Percentiles rank a stretch among this genome's conserved stretches.
These are phyloP conservation scores for Acer yangbiense DNA, from an alignment of 345 rosid genomes.

Conservation along the genomic window DNA sequence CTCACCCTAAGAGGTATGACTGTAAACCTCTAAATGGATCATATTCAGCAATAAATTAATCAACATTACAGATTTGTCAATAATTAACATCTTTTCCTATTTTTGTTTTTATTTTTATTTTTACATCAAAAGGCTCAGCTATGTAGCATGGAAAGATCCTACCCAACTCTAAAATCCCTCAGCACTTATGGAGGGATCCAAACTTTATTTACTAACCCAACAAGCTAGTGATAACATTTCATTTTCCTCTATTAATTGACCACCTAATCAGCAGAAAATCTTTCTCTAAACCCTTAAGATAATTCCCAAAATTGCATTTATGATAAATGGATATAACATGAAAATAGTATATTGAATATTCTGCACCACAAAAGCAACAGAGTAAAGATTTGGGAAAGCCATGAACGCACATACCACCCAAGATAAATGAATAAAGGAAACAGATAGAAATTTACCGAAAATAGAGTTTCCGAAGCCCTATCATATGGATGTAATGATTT, in stretches of 20 bases:
- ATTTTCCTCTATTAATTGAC: slow-evolving; percentile 10
- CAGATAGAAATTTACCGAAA: slow-evolving; percentile 54
- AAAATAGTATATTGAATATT: background rate
- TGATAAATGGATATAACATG: background rate
- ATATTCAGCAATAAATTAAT: background rate
- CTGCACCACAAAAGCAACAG: background rate
- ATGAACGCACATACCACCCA: slow-evolving; percentile 5
- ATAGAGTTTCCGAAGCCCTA: slow-evolving; percentile 82
- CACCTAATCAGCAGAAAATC: background rate
- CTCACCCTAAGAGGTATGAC: background rate
- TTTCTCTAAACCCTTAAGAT: background rate
- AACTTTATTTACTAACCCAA: background rate
- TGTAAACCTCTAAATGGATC: background rate
- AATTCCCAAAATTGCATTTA: background rate
- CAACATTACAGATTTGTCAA: background rate
- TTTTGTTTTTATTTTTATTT: background rate
- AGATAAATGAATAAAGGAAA: slow-evolving; percentile 10
- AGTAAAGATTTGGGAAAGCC: background rate
- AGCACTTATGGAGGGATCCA: background rate
- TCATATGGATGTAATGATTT: slow-evolving; percentile 79
- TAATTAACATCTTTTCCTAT: background rate
- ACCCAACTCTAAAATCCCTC: background rate
- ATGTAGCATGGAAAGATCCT: background rate
- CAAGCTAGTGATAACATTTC: background rate
- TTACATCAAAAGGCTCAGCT: background rate